phyloP scores from a whole-genome alignment of 768 basidiomycete genomes.

The Suillus fuscotomentosus region DNA sequence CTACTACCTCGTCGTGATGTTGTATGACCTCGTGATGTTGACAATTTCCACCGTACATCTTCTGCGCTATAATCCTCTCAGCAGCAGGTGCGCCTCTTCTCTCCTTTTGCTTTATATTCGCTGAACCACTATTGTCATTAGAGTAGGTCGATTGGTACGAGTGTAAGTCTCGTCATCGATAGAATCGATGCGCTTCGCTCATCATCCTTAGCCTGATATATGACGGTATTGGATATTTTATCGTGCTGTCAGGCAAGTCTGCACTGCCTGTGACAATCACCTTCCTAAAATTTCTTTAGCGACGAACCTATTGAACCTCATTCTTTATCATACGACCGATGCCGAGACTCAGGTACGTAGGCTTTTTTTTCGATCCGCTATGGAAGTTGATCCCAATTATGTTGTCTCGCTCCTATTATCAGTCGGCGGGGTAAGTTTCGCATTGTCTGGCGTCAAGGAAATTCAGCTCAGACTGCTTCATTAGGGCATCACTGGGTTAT shows the following conservation, averaged over 20 bases:
- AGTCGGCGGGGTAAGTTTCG: conserved; percentile 51
- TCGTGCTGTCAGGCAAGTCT: conserved; percentile 48
- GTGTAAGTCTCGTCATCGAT: conserved; percentile 19
- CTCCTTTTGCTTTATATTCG: background rate
- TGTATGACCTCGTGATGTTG: conserved; percentile 55
- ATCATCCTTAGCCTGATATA: conserved; percentile 55
- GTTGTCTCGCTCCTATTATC: conserved; percentile 3
- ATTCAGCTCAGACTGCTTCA: conserved; percentile 1
- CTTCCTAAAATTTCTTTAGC: conserved; percentile 24
- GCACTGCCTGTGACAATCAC: background rate
- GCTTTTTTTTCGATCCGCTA: conserved; percentile 10
- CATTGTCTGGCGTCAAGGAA: background rate
- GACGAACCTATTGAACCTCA: conserved; percentile 50
- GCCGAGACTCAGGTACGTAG: conserved; percentile 43
- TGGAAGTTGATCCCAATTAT: conserved; percentile 6
- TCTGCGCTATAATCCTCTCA: conserved; percentile 39
- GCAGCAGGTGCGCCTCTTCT: conserved; percentile 22
- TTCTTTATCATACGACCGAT: conserved; percentile 42
- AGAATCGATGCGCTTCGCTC: conserved; percentile 5
- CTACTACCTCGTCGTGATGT: conserved; percentile 57
- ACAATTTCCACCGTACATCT: conserved; percentile 51
- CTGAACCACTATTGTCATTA: conserved; percentile 12
- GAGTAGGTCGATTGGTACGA: conserved; percentile 26
- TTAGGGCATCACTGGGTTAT: conserved; percentile 33
- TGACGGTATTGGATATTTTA: conserved; percentile 64